Evolutionary conservation across 176 grass and related monocot species (phyloP).

Genomic region (Cocos nucifera): DNA sequence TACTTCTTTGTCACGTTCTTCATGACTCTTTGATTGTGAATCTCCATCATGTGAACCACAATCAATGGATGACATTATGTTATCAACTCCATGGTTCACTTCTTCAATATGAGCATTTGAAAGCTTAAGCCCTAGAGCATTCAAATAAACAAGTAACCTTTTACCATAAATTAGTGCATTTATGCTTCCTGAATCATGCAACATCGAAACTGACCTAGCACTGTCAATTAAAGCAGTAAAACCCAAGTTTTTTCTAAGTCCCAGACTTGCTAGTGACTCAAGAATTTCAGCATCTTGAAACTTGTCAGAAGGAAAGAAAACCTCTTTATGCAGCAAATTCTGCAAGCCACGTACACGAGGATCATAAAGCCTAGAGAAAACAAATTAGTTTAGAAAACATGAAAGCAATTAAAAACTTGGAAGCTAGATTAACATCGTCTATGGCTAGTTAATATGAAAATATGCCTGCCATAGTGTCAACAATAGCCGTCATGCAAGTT

Average conservation of each 20-base stretch:
- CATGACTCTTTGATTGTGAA: conserved; percentile 28
- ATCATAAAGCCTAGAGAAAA: conserved; percentile 83
- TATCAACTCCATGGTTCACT: conserved; percentile 14
- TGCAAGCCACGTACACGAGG: conserved; percentile 70
- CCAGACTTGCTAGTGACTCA: conserved; percentile 64
- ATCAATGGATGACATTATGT: conserved; percentile 24
- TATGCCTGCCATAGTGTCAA: no score
- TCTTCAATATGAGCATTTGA: conserved; percentile 34
- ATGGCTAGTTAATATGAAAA: background rate
- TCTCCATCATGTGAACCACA: conserved; percentile 11
- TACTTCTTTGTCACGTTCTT: conserved; percentile 25
- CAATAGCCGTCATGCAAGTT: no score
- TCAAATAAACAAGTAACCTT: conserved; percentile 65
- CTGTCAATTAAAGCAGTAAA: conserved; percentile 82
- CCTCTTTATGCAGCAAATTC: conserved; percentile 80
- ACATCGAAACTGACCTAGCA: conserved; percentile 63
- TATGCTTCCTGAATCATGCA: conserved; percentile 47
- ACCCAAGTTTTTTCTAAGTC: conserved; percentile 70
- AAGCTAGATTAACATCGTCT: background rate
- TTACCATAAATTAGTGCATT: conserved; percentile 42
- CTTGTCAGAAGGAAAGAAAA: conserved; percentile 83
- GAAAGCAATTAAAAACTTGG: background rate
- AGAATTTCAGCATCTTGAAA: conserved; percentile 59
- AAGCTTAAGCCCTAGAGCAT: conserved; percentile 51
- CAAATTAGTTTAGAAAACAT: conserved; percentile 10